phyloP scores from a whole-genome alignment of 2,329 filamentous ascomycete species.

The Epicoccum sorghinum region DNA sequence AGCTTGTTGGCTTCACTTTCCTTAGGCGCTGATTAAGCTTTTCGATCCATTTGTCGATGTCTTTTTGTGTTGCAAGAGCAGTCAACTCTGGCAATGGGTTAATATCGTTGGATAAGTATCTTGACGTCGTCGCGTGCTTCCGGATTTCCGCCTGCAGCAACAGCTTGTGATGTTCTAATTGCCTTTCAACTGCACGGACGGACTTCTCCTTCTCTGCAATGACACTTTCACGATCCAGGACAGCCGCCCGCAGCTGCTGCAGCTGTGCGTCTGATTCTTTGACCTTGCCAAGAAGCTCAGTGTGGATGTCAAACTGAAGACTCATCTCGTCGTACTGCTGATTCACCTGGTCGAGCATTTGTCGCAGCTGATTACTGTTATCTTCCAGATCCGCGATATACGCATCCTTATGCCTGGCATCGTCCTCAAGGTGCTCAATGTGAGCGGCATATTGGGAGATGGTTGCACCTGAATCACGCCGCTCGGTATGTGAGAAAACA shows the following conservation, averaged over 20 bases:
- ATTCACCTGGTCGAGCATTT: constrained; percentile 27
- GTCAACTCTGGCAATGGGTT: constrained; percentile 38
- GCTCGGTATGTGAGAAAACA: constrained; percentile 31
- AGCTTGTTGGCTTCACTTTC: constrained; percentile 26
- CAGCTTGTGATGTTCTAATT: constrained; percentile 49
- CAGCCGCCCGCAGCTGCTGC: constrained; percentile 34
- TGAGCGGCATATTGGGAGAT: constrained; percentile 33
- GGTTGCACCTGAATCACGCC: constrained; percentile 25
- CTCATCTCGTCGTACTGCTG: constrained; percentile 31
- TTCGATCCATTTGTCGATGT: constrained; percentile 45
- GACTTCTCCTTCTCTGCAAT: constrained; percentile 42
- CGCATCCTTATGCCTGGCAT: constrained; percentile 40
- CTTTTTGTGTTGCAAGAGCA: constrained; percentile 37
- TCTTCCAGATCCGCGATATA: constrained; percentile 31
- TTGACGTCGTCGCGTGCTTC: constrained; percentile 40
- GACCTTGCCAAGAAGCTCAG: constrained; percentile 34
- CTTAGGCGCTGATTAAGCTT: constrained; percentile 42
- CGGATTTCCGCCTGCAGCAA: constrained; percentile 51
- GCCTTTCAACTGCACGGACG: constrained; percentile 37
- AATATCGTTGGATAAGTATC: constrained; percentile 26
- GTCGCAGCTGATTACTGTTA: constrained; percentile 25
- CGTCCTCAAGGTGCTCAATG: constrained; percentile 42
- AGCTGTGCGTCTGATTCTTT: constrained; percentile 36
- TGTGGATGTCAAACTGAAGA: constrained; percentile 38
- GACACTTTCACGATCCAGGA: constrained; percentile 39